Percentiles rank a stretch among this genome's conserved stretches.
phyloP scores from a whole-genome alignment of 345 rosid species.

The Arabis alpina region DNA sequence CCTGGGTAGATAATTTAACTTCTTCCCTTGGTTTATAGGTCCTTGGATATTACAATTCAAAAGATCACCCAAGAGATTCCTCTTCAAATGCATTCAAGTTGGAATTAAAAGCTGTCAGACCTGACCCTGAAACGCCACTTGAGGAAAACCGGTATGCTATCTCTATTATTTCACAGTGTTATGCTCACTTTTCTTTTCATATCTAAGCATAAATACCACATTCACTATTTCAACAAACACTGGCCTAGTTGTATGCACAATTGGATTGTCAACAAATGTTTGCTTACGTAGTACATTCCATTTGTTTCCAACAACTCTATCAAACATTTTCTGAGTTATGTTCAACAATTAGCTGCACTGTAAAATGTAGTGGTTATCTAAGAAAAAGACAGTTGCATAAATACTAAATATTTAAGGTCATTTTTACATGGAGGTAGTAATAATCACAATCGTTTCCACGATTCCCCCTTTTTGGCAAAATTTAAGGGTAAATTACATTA shows the following conservation, averaged over 20 bases:
- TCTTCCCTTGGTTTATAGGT: slow-evolving; percentile 54
- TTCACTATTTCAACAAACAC: slow-evolving; percentile 1
- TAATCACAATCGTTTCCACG: background rate
- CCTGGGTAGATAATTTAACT: slow-evolving; percentile 21
- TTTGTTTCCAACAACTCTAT: slow-evolving; percentile 1
- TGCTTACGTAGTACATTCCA: background rate
- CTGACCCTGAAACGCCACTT: slow-evolving; percentile 82
- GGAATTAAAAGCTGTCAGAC: slow-evolving; percentile 87
- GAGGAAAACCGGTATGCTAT: slow-evolving; percentile 86
- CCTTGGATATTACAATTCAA: slow-evolving; percentile 73
- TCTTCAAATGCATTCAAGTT: slow-evolving; percentile 79
- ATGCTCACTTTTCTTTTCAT: background rate
- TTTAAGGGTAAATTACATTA: slow-evolving; percentile 3
- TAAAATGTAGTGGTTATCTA: background rate
- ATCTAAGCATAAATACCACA: slow-evolving; percentile 6
- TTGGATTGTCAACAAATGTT: background rate
- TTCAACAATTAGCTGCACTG: slow-evolving; percentile 19
- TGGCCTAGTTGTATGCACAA: slow-evolving; percentile 7
- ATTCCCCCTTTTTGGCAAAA: slow-evolving; percentile 1
- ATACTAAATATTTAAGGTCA: slow-evolving; percentile 3
- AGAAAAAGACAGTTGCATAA: slow-evolving; percentile 2
- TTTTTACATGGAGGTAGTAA: slow-evolving; percentile 1
- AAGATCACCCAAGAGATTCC: slow-evolving; percentile 87
- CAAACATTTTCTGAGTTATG: slow-evolving; percentile 5
- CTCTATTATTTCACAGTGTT: slow-evolving; percentile 22